Percentiles rank a stretch among this genome's conserved stretches.
Evolutionary conservation across 2,329 filamentous ascomycete genomes (phyloP).

Genomic region (Trichoderma simmonsii): DNA sequence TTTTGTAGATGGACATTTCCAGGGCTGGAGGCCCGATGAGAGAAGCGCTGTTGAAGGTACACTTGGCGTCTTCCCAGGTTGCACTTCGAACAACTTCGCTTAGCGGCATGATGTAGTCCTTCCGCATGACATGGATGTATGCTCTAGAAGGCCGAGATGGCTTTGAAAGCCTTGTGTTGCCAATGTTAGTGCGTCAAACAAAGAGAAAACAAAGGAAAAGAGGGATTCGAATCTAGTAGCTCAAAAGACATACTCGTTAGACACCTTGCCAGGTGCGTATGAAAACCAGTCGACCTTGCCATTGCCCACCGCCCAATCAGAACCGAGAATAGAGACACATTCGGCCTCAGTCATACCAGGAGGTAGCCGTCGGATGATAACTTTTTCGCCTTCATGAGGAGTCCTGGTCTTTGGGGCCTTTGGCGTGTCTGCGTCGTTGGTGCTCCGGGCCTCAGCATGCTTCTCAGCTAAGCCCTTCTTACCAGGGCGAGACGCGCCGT

Average conservation of each 20-base stretch:
- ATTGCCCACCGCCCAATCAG: slow-evolving; percentile 76
- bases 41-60: slow-evolving; percentile 66
- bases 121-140: slow-evolving; percentile 77
- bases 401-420: slow-evolving; percentile 32
- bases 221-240: background rate
- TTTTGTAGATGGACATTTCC: slow-evolving; percentile 81
- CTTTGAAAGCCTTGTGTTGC: slow-evolving; percentile 66
- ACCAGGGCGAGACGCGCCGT: slow-evolving; percentile 23
- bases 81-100: slow-evolving; percentile 66
- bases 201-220: background rate
- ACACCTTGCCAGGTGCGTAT: slow-evolving; percentile 67
- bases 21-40: slow-evolving; percentile 76
- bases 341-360: slow-evolving; percentile 80
- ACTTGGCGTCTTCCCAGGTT: slow-evolving; percentile 78
- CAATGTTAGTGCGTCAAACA: slow-evolving; percentile 19
- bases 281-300: slow-evolving; percentile 83
- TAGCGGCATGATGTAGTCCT: slow-evolving; percentile 63
- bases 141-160: slow-evolving; percentile 75
- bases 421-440: slow-evolving; percentile 29
- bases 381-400: slow-evolving; percentile 64
- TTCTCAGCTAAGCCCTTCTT: slow-evolving; percentile 30
- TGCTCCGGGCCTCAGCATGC: slow-evolving; percentile 27
- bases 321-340: slow-evolving; percentile 67
- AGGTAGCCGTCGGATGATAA: slow-evolving; percentile 79
- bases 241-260: slow-evolving; percentile 65